Evolutionary conservation across 352 stramenopile genomes (phyloP), one percentile per base, ranked within the genome.

Genomic region (Peronospora farinosa): DNA sequence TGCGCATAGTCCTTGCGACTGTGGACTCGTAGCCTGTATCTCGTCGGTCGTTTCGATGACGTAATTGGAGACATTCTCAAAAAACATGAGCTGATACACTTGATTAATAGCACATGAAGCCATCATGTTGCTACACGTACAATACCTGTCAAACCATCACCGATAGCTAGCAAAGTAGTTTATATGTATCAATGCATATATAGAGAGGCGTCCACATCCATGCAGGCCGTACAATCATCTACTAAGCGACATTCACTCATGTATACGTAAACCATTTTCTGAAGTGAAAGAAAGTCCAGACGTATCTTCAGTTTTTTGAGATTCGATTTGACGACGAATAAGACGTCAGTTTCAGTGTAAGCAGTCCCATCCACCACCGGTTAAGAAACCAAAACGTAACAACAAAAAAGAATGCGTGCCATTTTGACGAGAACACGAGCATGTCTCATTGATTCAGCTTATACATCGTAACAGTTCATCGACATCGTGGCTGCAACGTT

Each of bases 391-490:
- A 32, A 12, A 12, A 12, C 28, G 28, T 12, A 32, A 32, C 27
- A 31, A 31, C n/a, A n/a, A n/a, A n/a, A n/a, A n/a, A n/a, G n/a
- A 10, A 31, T 31, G 9, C 27, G 27, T 31, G 27, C 27, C 9
- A 31, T 31, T 31, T 31, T 31, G 19, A 40, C 57, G 37, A 62
- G 12, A 10, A 28, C 45, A 65, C 57, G 53, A 41, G 58, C 58
- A 53, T 51, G 57, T 65, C 51, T 45, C 46, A 55, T 62, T 51
- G 57, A 15, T 28, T 31, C 36, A 41, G 36, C 30, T 58, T 43
- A 59, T 60, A 40, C 48, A 51, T 59, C 51, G 51, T 55, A 60
- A 43, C 51, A 42, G 57, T 50, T 61, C 28, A 61, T 38, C n/a
- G n/a, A 16, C 49, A 23, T 50, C 19, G 36, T 51, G 57, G 57